Percentiles rank a stretch among this genome's conserved stretches.
Conservation (phyloP, 345 rosid genomes). For the Hibiscus tridactylites region DNA sequence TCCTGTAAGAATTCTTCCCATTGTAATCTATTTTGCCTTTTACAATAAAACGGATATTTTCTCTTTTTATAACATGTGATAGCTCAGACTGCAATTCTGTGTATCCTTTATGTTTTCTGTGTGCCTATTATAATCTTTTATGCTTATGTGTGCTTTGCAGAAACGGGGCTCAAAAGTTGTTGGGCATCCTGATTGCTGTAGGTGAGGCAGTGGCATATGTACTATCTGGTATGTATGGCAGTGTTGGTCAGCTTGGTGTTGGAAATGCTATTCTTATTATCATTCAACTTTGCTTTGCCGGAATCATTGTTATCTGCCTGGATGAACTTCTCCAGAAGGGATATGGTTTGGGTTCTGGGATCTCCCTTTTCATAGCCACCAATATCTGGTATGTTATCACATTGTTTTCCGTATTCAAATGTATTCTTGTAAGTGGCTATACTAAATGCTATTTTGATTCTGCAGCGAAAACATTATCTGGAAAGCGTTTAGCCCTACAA, state of each 20-base stretch:
- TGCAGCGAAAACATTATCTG: constrained; percentile 52
- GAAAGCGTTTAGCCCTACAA: constrained; percentile 72
- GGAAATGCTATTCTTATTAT: background rate
- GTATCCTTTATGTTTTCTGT: background rate
- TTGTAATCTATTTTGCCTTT: background rate
- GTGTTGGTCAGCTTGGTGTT: background rate
- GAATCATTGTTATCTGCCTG: background rate
- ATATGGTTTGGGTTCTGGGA: constrained; percentile 42
- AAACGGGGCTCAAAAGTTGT: background rate
- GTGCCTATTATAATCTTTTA: background rate
- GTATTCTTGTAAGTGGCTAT: background rate
- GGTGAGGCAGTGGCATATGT: background rate
- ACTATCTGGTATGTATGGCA: background rate
- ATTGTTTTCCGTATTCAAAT: background rate
- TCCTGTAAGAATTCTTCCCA: background rate
- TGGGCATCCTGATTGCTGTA: background rate
- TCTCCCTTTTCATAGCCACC: constrained; percentile 61
- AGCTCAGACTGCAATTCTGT: no score
- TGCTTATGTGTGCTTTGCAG: background rate
- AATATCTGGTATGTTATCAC: constrained; percentile 32
- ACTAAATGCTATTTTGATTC: background rate
- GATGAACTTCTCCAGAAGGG: background rate
- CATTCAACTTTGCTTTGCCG: background rate
- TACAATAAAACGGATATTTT: no score
- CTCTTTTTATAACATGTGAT: no score